These are phyloP conservation scores for Coemansia sp. DNA, from an alignment of 192 early-diverging fungal species.

Conservation along the genomic window DNA sequence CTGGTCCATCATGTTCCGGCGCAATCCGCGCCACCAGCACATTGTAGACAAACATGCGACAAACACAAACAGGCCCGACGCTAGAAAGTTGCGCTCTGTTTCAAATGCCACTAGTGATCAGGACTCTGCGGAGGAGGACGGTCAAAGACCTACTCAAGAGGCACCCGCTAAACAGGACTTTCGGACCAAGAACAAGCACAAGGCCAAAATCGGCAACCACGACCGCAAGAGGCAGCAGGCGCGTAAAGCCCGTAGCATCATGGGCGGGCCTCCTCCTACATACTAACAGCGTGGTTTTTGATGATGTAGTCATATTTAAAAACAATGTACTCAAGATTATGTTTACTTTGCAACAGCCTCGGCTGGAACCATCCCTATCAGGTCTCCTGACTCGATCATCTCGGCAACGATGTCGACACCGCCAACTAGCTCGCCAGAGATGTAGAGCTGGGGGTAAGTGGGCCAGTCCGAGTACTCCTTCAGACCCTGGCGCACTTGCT, in stretches of 20 bases:
- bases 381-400: conserved; percentile 77
- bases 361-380: conserved; percentile 61
- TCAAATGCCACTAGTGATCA: not conserved
- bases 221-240: conserved; percentile 71
- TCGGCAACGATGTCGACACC: conserved; percentile 95
- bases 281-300: not conserved
- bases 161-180: conserved; percentile 27
- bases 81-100: not conserved
- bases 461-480: conserved; percentile 94
- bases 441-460: conserved; percentile 92
- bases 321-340: not conserved
- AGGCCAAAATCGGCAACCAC: conserved; percentile 70
- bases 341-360: conserved; percentile 21
- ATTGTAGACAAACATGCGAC: conserved; percentile 56
- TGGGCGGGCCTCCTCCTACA: not conserved
- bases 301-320: not conserved
- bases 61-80: not conserved
- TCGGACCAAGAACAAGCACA: conserved; percentile 61
- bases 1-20: conserved; percentile 84
- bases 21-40: conserved; percentile 71
- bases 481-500: conserved; percentile 86
- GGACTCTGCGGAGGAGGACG: not conserved
- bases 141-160: not conserved
- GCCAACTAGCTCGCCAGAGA: conserved; percentile 88
- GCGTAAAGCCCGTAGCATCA: conserved; percentile 62